Percentiles rank a stretch among this genome's conserved stretches.
Evolutionary conservation across 2,329 filamentous ascomycete species (phyloP).

Genomic region (Trichoderma koningii): DNA sequence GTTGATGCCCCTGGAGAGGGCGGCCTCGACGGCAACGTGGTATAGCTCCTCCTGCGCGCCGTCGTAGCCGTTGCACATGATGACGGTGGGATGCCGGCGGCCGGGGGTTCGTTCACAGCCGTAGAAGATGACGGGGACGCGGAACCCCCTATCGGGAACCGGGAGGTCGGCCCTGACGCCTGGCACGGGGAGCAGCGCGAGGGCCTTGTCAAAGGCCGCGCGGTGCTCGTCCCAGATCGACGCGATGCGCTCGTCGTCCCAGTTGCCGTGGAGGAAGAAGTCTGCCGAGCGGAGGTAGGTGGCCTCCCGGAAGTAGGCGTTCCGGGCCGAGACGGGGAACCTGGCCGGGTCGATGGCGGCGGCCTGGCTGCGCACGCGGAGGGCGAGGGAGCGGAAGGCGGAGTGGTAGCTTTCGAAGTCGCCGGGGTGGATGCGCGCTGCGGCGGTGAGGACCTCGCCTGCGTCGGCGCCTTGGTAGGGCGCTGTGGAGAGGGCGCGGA

Average conservation of each 20-base stretch:
- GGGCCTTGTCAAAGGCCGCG: slow-evolving; percentile 43
- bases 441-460: slow-evolving; percentile 38
- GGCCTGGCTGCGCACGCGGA: slow-evolving; percentile 29
- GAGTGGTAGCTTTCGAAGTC: slow-evolving; percentile 34
- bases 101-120: slow-evolving; percentile 26
- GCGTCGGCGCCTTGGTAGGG: slow-evolving; percentile 36
- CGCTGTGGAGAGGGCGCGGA: slow-evolving; percentile 31
- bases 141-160: slow-evolving; percentile 34
- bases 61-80: slow-evolving; percentile 47
- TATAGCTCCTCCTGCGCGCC: slow-evolving; percentile 47
- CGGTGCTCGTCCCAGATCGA: slow-evolving; percentile 41
- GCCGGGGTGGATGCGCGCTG: slow-evolving; percentile 30
- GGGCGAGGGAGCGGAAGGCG: slow-evolving; percentile 33
- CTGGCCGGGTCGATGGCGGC: slow-evolving; percentile 25
- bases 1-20: slow-evolving; percentile 45
- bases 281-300: slow-evolving; percentile 47
- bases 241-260: slow-evolving; percentile 44
- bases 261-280: slow-evolving; percentile 47
- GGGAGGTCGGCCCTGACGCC: slow-evolving; percentile 39
- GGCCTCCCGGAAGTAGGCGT: slow-evolving; percentile 42
- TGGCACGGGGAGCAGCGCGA: slow-evolving; percentile 39
- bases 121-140: slow-evolving; percentile 41
- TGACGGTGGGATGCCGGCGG: slow-evolving; percentile 39
- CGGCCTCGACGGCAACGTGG: slow-evolving; percentile 40
- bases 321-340: slow-evolving; percentile 34